Percentiles rank a stretch among this genome's conserved stretches.
Conservation (phyloP, 768 basidiomycete genomes). For the Mycena maculata region DNA sequence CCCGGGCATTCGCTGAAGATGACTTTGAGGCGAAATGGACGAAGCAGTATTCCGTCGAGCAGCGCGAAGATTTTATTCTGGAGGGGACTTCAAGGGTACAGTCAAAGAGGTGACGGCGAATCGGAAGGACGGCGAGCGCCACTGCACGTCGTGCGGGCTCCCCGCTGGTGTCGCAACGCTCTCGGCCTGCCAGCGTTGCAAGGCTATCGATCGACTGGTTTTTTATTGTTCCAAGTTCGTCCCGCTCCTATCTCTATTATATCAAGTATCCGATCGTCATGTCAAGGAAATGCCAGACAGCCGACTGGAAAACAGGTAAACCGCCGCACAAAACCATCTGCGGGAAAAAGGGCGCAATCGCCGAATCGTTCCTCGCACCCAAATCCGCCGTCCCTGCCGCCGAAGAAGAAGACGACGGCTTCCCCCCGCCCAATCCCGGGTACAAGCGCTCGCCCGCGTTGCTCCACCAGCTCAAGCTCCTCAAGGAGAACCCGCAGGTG, state of each 20-base stretch:
- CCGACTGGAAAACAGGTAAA: slow-evolving; percentile 32
- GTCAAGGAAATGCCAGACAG: slow-evolving; percentile 27
- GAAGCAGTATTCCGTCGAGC: slow-evolving; percentile 16
- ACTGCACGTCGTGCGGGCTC: slow-evolving; percentile 28
- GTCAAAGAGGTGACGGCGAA: slow-evolving; percentile 17
- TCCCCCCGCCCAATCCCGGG: slow-evolving; percentile 22
- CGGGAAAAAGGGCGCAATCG: slow-evolving; percentile 30
- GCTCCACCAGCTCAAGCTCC: slow-evolving; percentile 33
- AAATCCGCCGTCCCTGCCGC: not conserved
- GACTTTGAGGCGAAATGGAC: slow-evolving; percentile 35
- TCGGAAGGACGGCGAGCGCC: slow-evolving; percentile 11
- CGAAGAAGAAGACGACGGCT: slow-evolving; percentile 23
- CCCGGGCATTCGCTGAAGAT: slow-evolving; percentile 28
- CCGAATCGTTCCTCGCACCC: slow-evolving; percentile 21
- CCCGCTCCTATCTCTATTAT: not conserved
- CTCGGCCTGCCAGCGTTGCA: slow-evolving; percentile 21
- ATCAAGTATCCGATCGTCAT: not conserved
- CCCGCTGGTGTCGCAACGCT: slow-evolving; percentile 26
- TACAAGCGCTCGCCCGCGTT: slow-evolving; percentile 36
- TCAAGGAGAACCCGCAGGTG: slow-evolving; percentile 29
- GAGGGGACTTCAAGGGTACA: slow-evolving; percentile 21
- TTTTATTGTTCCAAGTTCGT: slow-evolving; percentile 34
- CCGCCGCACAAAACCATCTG: slow-evolving; percentile 37
- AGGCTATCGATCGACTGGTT: slow-evolving; percentile 21
- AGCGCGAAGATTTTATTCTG: slow-evolving; percentile 35